Conservation (phyloP, 495 filamentous ascomycete genomes). For the Penicillium egyptiacum region DNA sequence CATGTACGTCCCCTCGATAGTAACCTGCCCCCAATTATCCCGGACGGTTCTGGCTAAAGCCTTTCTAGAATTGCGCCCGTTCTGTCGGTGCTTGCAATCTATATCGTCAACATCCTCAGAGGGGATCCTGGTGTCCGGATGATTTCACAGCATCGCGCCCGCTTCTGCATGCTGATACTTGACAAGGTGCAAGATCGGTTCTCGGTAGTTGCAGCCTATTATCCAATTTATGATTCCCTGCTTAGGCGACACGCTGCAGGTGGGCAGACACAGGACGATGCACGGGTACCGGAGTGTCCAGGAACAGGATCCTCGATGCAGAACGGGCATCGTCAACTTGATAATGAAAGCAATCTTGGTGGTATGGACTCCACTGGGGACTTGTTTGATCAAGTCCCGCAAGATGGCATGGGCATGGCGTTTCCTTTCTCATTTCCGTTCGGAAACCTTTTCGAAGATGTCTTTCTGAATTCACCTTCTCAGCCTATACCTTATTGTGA, state of each 20-base stretch:
- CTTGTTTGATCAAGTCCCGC: conserved; percentile 7
- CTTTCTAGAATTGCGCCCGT: conserved; percentile 17
- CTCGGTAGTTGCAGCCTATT: conserved; percentile 11
- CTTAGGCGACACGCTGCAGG: conserved; percentile 1
- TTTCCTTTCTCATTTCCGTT: conserved; percentile 17
- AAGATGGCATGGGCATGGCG: conserved; percentile 3
- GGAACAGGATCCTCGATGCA: background rate
- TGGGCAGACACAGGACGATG: background rate
- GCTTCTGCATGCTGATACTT: conserved; percentile 25
- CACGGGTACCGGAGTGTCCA: background rate
- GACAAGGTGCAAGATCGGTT: conserved; percentile 15
- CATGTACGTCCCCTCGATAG: conserved; percentile 4
- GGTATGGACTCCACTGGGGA: background rate
- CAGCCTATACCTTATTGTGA: background rate
- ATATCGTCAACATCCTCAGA: conserved; percentile 22
- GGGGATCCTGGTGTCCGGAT: conserved; percentile 12
- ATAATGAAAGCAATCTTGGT: background rate
- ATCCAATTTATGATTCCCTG: conserved; percentile 13
- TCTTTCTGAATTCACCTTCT: conserved; percentile 9
- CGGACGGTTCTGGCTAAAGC: background rate
- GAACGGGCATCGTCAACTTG: background rate
- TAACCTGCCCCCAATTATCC: background rate
- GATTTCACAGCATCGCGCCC: conserved; percentile 24
- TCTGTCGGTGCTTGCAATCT: conserved; percentile 20
- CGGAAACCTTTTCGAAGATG: conserved; percentile 12